Evolutionary conservation across 2,329 filamentous ascomycete species (phyloP).

Genomic region (Byssochlamys sp.): DNA sequence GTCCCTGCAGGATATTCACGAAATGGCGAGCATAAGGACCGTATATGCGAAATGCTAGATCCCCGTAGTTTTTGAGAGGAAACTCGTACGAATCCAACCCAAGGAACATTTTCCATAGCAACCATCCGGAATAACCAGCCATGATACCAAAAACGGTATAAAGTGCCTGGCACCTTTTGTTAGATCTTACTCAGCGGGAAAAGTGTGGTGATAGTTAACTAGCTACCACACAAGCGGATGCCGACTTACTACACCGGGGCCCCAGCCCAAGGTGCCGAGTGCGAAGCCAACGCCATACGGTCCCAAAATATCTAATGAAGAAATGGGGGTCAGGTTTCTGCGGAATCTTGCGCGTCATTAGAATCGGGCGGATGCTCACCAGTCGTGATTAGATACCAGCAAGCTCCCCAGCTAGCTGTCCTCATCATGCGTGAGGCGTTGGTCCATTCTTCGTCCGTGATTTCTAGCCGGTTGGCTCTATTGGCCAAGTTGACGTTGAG

Average conservation of each 20-base stretch:
- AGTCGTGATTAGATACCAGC: constrained; percentile 44
- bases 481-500: neutral
- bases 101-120: constrained; percentile 40
- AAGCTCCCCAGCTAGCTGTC: constrained; percentile 38
- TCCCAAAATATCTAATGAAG: constrained; percentile 32
- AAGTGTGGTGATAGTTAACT: neutral
- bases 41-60: constrained; percentile 41
- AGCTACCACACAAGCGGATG: neutral
- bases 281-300: constrained; percentile 29
- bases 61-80: constrained; percentile 40
- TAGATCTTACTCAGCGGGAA: neutral
- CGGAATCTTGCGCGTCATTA: no score
- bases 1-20: constrained; percentile 41
- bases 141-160: constrained; percentile 39
- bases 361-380: no score
- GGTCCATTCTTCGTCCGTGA: constrained; percentile 38
- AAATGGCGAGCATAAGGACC: constrained; percentile 37
- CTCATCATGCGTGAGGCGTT: constrained; percentile 39
- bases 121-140: constrained; percentile 37
- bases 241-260: constrained; percentile 28
- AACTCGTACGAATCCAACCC: constrained; percentile 41
- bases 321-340: no score
- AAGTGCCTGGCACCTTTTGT: constrained; percentile 16
- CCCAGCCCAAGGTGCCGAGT: constrained; percentile 31
- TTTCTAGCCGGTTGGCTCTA: constrained; percentile 3